Evolutionary conservation across 805 yeast species (phyloP).

Genomic region (Saccharomycopsis sp.): DNA sequence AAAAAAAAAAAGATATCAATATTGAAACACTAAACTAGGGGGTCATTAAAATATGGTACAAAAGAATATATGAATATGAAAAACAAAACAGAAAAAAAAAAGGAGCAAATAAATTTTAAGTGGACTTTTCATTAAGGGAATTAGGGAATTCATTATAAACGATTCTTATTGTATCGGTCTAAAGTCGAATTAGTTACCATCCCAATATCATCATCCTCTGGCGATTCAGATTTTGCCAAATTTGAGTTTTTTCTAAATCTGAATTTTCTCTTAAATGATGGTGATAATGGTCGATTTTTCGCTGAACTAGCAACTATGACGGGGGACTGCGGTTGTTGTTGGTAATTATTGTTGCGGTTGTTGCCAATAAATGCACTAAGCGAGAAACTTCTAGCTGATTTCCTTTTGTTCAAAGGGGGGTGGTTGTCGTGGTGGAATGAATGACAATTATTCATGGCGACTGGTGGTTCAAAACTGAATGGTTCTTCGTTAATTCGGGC

Average conservation of each 20-base stretch:
- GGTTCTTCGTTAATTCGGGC: background rate
- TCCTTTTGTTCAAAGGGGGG: constrained; percentile 2
- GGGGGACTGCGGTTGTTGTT: background rate
- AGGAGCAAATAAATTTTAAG: too few relatives aligned
- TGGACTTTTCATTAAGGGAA: too few relatives aligned
- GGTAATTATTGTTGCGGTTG: background rate
- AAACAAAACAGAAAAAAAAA: too few relatives aligned
- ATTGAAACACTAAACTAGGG: too few relatives aligned
- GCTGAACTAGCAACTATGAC: background rate
- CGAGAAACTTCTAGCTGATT: constrained; percentile 9
- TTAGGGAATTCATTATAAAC: too few relatives aligned
- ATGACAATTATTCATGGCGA: background rate
- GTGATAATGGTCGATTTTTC: background rate
- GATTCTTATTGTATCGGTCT: background rate
- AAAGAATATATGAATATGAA: too few relatives aligned
- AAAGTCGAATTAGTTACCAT: background rate
- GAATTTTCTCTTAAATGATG: background rate
- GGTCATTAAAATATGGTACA: too few relatives aligned
- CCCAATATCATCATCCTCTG: background rate
- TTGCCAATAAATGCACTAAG: background rate
- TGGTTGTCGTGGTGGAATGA: background rate
- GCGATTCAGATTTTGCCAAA: background rate
- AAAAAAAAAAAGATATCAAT: too few relatives aligned
- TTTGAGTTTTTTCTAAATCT: background rate
- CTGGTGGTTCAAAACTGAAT: background rate